These are phyloP conservation scores for Malassezia slooffiae DNA, from an alignment of 1,284 basidiomycete genomes.

Conservation along the genomic window DNA sequence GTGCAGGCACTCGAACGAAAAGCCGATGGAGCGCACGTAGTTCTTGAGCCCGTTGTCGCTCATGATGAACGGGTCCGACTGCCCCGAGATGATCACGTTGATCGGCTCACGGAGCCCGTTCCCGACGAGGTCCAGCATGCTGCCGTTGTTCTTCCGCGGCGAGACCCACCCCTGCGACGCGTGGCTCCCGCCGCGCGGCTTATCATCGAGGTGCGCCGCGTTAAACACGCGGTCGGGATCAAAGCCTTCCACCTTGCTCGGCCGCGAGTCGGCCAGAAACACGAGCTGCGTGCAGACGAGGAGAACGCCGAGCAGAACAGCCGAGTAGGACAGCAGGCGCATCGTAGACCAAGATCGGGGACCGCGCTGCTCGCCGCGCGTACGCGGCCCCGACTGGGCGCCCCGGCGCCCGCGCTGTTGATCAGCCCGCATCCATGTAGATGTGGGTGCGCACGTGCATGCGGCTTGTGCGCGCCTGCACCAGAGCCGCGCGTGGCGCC, in stretches of 20 bases:
- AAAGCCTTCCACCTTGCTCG: background rate
- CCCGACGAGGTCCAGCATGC: slow-evolving; percentile 49
- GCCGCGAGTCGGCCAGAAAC: too few species aligned
- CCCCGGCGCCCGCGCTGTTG: too few species aligned
- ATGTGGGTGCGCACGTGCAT: too few species aligned
- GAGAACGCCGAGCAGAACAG: too few species aligned
- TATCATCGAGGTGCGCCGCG: slow-evolving; percentile 17
- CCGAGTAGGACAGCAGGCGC: too few species aligned
- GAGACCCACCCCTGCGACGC: slow-evolving; percentile 22
- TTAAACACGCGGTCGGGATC: slow-evolving; percentile 22
- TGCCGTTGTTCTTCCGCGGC: slow-evolving; percentile 24
- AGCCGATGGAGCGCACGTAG: slow-evolving; percentile 59
- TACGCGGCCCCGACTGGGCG: too few species aligned
- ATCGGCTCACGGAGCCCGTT: slow-evolving; percentile 79
- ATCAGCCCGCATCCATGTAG: too few species aligned
- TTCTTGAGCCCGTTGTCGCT: slow-evolving; percentile 65
- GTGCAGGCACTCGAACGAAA: slow-evolving; percentile 70
- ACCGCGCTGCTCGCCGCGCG: too few species aligned
- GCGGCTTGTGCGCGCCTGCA: too few species aligned
- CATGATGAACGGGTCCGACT: slow-evolving; percentile 64
- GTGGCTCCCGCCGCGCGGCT: background rate
- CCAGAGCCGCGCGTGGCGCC: too few species aligned
- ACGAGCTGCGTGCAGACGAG: too few species aligned
- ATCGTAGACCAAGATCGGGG: too few species aligned
- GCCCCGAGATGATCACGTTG: slow-evolving; percentile 72